phyloP scores from a whole-genome alignment of 2,329 filamentous ascomycete genomes.

The Epichloe coenophiala region DNA sequence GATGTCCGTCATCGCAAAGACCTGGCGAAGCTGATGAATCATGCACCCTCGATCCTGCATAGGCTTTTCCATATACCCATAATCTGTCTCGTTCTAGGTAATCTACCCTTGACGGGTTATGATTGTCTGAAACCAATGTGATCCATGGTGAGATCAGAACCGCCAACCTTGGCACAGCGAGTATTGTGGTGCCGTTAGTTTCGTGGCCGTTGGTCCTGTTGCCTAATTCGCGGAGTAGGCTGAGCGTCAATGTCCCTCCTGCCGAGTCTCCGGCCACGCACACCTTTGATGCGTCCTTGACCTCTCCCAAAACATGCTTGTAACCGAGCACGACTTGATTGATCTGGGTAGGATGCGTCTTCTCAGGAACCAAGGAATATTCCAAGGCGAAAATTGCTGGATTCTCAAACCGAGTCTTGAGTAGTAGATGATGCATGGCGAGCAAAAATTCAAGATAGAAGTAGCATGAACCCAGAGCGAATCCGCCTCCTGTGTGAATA shows the following conservation, averaged over 20 bases:
- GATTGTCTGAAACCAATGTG: conserved; percentile 53
- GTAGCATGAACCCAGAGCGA: conserved; percentile 67
- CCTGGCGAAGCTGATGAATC: conserved; percentile 47
- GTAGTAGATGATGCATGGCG: conserved; percentile 54
- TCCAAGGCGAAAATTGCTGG: conserved; percentile 70
- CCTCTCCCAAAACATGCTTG: conserved; percentile 49
- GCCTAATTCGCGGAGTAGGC: conserved; percentile 55
- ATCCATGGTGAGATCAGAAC: conserved; percentile 72
- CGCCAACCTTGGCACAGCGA: conserved; percentile 36
- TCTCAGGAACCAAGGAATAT: conserved; percentile 67
- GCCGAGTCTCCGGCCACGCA: conserved; percentile 70
- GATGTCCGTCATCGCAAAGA: conserved; percentile 47
- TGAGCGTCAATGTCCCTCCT: conserved; percentile 60
- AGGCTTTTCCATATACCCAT: conserved; percentile 56
- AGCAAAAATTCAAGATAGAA: conserved; percentile 80
- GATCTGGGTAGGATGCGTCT: conserved; percentile 59
- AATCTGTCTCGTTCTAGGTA: conserved; percentile 57
- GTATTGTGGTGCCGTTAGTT: conserved; percentile 5
- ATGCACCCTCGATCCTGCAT: conserved; percentile 33
- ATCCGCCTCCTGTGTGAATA: conserved; percentile 51
- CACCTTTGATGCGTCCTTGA: conserved; percentile 45
- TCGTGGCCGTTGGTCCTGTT: not conserved
- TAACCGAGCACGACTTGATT: conserved; percentile 59
- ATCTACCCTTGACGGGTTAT: conserved; percentile 58
- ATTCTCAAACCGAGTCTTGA: conserved; percentile 52